Conservation (phyloP, 2,329 filamentous ascomycete genomes). For the Penicillium janthinellum region DNA sequence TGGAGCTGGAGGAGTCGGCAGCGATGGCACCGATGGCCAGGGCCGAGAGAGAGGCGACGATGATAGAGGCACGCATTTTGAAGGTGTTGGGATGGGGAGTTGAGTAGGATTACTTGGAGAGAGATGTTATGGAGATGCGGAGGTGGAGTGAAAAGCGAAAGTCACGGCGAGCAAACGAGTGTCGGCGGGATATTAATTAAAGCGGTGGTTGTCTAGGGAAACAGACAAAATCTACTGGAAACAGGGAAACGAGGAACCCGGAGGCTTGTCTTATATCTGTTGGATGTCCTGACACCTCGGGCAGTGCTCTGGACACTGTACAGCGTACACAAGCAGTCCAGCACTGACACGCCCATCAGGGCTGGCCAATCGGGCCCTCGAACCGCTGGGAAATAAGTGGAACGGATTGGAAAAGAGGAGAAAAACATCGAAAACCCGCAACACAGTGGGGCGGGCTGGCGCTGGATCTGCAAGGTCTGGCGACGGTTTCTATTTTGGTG, state of each 20-base stretch:
- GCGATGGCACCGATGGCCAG: constrained; percentile 40
- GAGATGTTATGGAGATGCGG: neutral
- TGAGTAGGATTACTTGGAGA: constrained; percentile 8
- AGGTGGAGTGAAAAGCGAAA: constrained; percentile 4
- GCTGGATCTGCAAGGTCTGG: constrained; percentile 25
- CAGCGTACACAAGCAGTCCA: neutral
- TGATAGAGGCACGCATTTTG: constrained; percentile 51
- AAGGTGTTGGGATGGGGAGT: constrained; percentile 15
- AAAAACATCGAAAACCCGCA: neutral
- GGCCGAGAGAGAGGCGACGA: constrained; percentile 49
- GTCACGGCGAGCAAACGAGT: constrained; percentile 3
- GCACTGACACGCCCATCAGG: constrained; percentile 1
- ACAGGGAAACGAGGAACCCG: neutral
- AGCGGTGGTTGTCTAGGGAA: constrained; percentile 2
- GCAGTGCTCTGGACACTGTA: neutral
- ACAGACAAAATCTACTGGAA: neutral
- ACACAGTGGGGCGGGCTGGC: neutral
- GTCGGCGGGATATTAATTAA: constrained; percentile 4
- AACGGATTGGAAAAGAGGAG: constrained; percentile 4
- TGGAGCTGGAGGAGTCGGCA: constrained; percentile 5
- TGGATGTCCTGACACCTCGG: neutral
- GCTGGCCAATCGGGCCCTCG: neutral
- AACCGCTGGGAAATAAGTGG: neutral
- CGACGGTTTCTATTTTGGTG: constrained; percentile 22
- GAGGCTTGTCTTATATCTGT: constrained; percentile 2